A percentile compares a stretch with the other conserved stretches of the same genome.
These are phyloP conservation scores for Perilla frutescens DNA, from an alignment of 257 asterid genomes.

Conservation along the genomic window DNA sequence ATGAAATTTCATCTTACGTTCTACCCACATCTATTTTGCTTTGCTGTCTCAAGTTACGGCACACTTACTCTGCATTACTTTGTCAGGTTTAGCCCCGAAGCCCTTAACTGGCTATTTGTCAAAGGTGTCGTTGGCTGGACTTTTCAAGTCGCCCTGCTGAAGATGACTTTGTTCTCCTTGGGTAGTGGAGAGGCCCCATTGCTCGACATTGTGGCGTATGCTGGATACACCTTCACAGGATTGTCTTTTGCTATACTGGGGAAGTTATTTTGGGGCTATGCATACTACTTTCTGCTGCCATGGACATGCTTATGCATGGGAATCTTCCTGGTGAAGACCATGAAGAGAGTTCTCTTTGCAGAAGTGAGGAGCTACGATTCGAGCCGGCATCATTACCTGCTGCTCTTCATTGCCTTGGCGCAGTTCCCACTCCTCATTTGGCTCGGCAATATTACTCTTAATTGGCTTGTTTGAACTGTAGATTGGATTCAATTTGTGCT, in stretches of 20 bases:
- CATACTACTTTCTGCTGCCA: slow-evolving; percentile 57
- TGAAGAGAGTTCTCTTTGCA: slow-evolving; percentile 61
- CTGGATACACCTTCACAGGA: slow-evolving; percentile 60
- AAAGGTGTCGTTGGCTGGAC: slow-evolving; percentile 61
- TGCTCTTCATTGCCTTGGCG: slow-evolving; percentile 58
- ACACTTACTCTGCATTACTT: neutral
- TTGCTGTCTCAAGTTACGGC: neutral
- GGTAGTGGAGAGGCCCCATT: slow-evolving; percentile 67
- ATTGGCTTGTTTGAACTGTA: slow-evolving; percentile 48
- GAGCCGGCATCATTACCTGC: slow-evolving; percentile 59
- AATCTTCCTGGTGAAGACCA: slow-evolving; percentile 57
- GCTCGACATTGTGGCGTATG: slow-evolving; percentile 60
- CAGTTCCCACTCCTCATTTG: slow-evolving; percentile 59
- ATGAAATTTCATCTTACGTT: neutral
- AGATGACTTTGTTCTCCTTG: slow-evolving; percentile 53
- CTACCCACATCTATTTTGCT: neutral
- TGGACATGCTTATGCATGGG: slow-evolving; percentile 66
- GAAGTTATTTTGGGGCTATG: slow-evolving; percentile 47
- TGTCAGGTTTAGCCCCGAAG: slow-evolving; percentile 65
- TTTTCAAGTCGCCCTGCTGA: slow-evolving; percentile 57
- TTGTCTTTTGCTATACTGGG: slow-evolving; percentile 56
- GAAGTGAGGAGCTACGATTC: slow-evolving; percentile 61
- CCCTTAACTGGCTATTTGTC: slow-evolving; percentile 53
- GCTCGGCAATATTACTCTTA: slow-evolving; percentile 60
- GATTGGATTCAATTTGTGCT: neutral